Evolutionary conservation across 257 asterid species (phyloP), one percentile per base, ranked within the genome.

Genomic region (Nicotiana attenuata): DNA sequence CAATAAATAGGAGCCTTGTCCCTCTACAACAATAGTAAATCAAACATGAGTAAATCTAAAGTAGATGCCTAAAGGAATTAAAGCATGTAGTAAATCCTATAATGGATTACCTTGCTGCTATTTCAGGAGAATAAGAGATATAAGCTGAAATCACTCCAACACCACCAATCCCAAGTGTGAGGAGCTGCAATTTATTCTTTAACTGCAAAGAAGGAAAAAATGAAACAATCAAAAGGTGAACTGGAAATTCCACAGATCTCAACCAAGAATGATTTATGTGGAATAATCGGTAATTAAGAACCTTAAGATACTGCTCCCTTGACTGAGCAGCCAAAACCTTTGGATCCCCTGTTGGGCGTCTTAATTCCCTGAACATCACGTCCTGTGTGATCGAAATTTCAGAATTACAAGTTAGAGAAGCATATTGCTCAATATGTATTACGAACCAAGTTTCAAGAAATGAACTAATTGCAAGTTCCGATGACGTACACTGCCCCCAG

Each of bases 301-400:
- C 99, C 98, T 96, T 91, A 83, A 80, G 86, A 81, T 96, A 96
- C 68, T 93, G 97, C 84, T 92, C 97, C 86, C 94, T 91, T 19
- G 98, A 96, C 85, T 87, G 89, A 80, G 98, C 97, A 60, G 98
- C 98, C 92, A 96, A 88, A 57, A 89, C 91, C 86, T 84, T 85
- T 64, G 97, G 98, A 88, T 92, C 97, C 83, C 93, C 97, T 86
- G 90, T 90, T 57, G 93, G 87, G 19, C 90, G 91, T 45, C 83
- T 90, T 7, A 92, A 29, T 84, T 96, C 98, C 82, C 97, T 86
- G 53, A 96, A 52, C 94, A 96, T 90, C 69, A 91, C 95, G 78
- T 96, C 98, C 99, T 96, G 84, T 22, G 65, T 63, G 63, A 45
- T 29, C 10, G 68, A 59, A 82, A 68, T 75, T 13, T 17, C 52